Conservation (phyloP, 2,329 filamentous ascomycete genomes). For the Talaromyces amestolkiae region DNA sequence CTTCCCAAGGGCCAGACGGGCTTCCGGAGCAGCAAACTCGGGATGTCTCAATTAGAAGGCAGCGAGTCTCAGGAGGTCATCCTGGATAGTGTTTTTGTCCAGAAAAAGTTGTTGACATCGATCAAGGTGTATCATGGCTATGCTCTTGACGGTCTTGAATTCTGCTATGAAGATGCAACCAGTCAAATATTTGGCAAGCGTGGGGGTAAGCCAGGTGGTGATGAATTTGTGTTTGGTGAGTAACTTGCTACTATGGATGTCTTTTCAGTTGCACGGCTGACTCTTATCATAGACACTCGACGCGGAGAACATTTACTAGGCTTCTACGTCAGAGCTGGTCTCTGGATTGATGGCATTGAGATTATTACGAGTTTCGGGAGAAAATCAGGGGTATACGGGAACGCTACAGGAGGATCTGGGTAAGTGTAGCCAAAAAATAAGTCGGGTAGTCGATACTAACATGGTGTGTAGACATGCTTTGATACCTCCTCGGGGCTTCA, state of each 20-base stretch:
- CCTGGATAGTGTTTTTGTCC: constrained; percentile 65
- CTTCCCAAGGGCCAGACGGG: constrained; percentile 71
- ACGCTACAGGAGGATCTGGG: constrained; percentile 74
- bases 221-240: constrained; percentile 75
- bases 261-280: not conserved
- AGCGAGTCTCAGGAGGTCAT: constrained; percentile 70
- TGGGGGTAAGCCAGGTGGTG: constrained; percentile 66
- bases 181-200: constrained; percentile 82
- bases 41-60: constrained; percentile 68
- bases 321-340: constrained; percentile 75
- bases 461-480: constrained; percentile 66
- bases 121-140: constrained; percentile 74
- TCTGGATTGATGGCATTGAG: constrained; percentile 83
- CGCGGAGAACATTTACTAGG: constrained; percentile 84
- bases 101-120: constrained; percentile 70
- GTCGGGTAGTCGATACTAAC: not conserved
- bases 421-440: constrained; percentile 51
- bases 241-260: constrained; percentile 11
- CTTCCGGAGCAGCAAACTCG: constrained; percentile 73
- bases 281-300: constrained; percentile 62
- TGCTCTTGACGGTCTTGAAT: constrained; percentile 82
- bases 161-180: constrained; percentile 83
- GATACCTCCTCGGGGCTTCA: constrained; percentile 85
- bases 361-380: constrained; percentile 86
- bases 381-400: constrained; percentile 81